Percentiles rank a stretch among this genome's conserved stretches.
phyloP scores from a whole-genome alignment of 2,329 filamentous ascomycete species.

The Phaeosphaeriaceae sp. region DNA sequence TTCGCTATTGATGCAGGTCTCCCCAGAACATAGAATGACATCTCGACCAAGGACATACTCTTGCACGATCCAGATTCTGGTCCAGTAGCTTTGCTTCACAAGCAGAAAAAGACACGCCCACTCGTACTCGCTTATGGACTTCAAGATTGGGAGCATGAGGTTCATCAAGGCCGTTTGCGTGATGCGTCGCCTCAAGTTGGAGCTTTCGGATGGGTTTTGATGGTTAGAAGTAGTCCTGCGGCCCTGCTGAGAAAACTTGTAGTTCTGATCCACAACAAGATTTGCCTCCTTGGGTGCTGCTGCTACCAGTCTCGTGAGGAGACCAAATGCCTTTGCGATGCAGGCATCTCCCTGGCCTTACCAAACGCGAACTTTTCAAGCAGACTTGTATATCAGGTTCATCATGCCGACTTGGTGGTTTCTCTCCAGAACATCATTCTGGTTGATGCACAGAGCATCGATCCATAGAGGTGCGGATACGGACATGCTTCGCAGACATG shows the following conservation, averaged over 20 bases:
- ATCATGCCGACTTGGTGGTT: background rate
- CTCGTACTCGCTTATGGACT: background rate
- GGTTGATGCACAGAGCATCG: conserved; percentile 2
- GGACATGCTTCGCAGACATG: background rate
- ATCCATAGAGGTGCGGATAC: background rate
- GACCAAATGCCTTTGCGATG: no score
- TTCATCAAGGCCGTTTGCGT: no score
- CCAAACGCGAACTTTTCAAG: background rate
- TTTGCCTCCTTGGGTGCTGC: no score
- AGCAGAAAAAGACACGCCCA: background rate
- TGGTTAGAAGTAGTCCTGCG: no score
- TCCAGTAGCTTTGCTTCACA: background rate
- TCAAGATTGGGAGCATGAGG: no score
- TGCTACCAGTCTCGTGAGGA: no score
- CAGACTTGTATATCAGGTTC: background rate
- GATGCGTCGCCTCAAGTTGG: no score
- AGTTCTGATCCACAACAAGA: no score
- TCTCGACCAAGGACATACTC: background rate
- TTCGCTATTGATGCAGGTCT: background rate
- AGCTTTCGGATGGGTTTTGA: no score
- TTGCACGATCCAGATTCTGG: background rate
- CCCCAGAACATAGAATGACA: background rate
- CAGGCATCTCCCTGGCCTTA: background rate
- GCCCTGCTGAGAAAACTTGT: no score
- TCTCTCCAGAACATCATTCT: background rate